phyloP scores from a whole-genome alignment of 352 stramenopile species.

The Peronosclerospora sorghi region DNA sequence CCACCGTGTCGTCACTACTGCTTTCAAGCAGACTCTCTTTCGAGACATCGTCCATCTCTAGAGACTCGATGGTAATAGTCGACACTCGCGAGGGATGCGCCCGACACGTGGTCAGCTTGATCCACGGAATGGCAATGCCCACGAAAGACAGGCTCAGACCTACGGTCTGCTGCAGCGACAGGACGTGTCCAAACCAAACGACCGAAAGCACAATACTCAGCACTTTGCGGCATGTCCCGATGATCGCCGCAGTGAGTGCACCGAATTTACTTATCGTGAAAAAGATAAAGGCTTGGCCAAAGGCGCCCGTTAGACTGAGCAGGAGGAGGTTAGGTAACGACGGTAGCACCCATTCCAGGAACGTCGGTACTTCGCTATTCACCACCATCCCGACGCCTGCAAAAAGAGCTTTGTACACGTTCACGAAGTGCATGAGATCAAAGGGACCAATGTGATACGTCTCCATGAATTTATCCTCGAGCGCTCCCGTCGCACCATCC shows the following conservation, averaged over 20 bases:
- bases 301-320: slow-evolving; percentile 61
- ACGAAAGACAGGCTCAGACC: slow-evolving; percentile 55
- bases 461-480: slow-evolving; percentile 78
- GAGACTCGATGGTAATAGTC: slow-evolving; percentile 4
- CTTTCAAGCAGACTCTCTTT: slow-evolving; percentile 46
- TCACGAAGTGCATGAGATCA: slow-evolving; percentile 83
- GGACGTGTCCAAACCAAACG: slow-evolving; percentile 68
- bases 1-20: slow-evolving; percentile 50
- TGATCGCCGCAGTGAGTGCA: slow-evolving; percentile 75
- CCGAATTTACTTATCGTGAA: slow-evolving; percentile 83
- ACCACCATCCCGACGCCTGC: slow-evolving; percentile 53
- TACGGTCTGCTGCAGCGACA: slow-evolving; percentile 52
- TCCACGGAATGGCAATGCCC: slow-evolving; percentile 75
- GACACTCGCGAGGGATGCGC: slow-evolving; percentile 17
- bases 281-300: slow-evolving; percentile 81
- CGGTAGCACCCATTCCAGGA: slow-evolving; percentile 48
- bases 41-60: slow-evolving; percentile 26
- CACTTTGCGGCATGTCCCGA: slow-evolving; percentile 79
- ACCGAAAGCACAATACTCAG: slow-evolving; percentile 79
- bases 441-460: slow-evolving; percentile 75
- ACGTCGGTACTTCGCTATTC: slow-evolving; percentile 52
- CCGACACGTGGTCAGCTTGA: slow-evolving; percentile 43
- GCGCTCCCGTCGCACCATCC: slow-evolving; percentile 62
- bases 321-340: slow-evolving; percentile 54
- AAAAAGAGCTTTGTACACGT: slow-evolving; percentile 77